A percentile compares a stretch with the other conserved stretches of the same genome.
These are phyloP conservation scores for Leccinum variicolor DNA, from an alignment of 768 basidiomycete genomes.

Conservation along the genomic window DNA sequence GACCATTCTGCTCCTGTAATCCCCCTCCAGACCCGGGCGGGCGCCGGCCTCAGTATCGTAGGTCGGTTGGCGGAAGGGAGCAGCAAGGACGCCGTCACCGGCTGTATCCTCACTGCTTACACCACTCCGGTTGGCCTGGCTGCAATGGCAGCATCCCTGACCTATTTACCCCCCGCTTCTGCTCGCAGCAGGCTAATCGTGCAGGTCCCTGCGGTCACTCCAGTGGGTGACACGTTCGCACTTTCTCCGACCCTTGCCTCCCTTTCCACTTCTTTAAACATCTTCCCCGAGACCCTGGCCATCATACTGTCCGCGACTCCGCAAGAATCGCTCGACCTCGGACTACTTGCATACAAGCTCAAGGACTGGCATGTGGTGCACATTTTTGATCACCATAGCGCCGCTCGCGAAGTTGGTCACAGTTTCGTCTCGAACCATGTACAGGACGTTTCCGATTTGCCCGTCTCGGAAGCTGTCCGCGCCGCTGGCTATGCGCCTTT, in stretches of 20 bases:
- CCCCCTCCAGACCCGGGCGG: conserved; percentile 75
- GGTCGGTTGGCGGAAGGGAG: conserved; percentile 80
- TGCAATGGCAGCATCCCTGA: conserved; percentile 76
- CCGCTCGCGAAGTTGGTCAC: conserved; percentile 72
- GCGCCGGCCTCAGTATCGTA: conserved; percentile 77
- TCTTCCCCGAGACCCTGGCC: conserved; percentile 63
- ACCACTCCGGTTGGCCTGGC: conserved; percentile 83
- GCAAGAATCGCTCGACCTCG: conserved; percentile 77
- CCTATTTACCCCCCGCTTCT: conserved; percentile 63
- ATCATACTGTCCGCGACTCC: conserved; percentile 83
- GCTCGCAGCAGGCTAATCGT: conserved; percentile 68
- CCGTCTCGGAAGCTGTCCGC: conserved; percentile 48
- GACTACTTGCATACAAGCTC: conserved; percentile 71
- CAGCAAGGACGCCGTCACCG: conserved; percentile 59
- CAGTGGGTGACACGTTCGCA: conserved; percentile 60
- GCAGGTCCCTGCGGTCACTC: conserved; percentile 76
- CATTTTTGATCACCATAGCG: conserved; percentile 84
- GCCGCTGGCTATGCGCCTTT: conserved; percentile 71
- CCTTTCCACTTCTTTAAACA: conserved; percentile 54
- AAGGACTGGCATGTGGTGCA: conserved; percentile 73
- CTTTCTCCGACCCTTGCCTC: conserved; percentile 77
- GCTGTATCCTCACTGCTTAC: conserved; percentile 69
- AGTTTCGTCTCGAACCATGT: conserved; percentile 38
- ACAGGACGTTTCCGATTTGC: conserved; percentile 26
- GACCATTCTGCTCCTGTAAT: conserved; percentile 52